Evolutionary conservation across 352 stramenopile species (phyloP).

Genomic region (Thraustotheca clavata): DNA sequence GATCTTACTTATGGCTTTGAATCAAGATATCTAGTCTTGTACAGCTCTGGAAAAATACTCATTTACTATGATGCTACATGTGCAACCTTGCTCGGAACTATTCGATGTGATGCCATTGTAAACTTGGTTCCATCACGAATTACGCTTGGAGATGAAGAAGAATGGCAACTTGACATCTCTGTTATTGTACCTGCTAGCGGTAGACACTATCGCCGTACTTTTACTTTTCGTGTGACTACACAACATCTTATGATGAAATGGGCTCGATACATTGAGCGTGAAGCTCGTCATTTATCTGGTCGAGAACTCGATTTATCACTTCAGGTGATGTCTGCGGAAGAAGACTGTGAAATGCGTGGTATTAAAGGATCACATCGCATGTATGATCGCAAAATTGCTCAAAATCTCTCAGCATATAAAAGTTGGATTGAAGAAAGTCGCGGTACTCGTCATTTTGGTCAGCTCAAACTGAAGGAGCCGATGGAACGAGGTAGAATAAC

Average conservation of each 20-base stretch:
- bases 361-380: too few relatives aligned
- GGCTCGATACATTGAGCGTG: constrained; percentile 61
- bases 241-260: constrained; percentile 86
- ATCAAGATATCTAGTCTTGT: constrained; percentile 57
- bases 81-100: constrained; percentile 57
- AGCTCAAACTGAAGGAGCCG: constrained; percentile 4
- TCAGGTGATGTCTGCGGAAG: too few relatives aligned
- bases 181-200: constrained; percentile 42
- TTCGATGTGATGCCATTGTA: constrained; percentile 76
- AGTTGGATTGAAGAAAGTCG: neutral
- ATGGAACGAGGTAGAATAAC: neutral
- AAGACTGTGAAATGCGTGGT: too few relatives aligned
- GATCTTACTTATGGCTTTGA: constrained; percentile 64
- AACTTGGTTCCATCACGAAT: constrained; percentile 78
- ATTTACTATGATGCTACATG: constrained; percentile 56
- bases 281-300: constrained; percentile 67
- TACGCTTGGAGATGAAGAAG: constrained; percentile 35
- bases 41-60: constrained; percentile 74
- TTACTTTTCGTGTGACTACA: constrained; percentile 65
- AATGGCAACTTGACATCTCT: constrained; percentile 4
- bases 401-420: too few relatives aligned
- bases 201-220: constrained; percentile 66
- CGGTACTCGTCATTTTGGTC: constrained; percentile 5
- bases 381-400: too few relatives aligned
- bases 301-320: constrained; percentile 61